A percentile compares a stretch with the other conserved stretches of the same genome.
These are phyloP conservation scores for Brettanomyces anomalus DNA, from an alignment of 805 yeast genomes.

Conservation along the genomic window DNA sequence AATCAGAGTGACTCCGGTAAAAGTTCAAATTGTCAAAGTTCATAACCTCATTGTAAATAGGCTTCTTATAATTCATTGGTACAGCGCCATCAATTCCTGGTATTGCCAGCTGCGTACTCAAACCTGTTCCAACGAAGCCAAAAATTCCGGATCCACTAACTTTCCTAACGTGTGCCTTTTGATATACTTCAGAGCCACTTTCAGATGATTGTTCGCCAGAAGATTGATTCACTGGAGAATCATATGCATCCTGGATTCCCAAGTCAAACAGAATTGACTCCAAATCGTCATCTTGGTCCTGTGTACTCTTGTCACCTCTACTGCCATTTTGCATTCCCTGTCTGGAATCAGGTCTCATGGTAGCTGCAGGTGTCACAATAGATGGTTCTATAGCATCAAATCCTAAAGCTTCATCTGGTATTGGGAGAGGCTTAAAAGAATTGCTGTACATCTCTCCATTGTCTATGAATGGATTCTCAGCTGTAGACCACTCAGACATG, in stretches of 20 bases:
- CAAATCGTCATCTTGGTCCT: conserved; percentile 15
- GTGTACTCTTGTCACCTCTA: background rate
- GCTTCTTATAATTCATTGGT: conserved; percentile 20
- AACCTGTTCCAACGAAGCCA: conserved; percentile 55
- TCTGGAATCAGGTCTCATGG: background rate
- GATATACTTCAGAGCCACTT: background rate
- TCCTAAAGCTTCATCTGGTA: conserved; percentile 48
- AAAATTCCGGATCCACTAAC: conserved; percentile 76
- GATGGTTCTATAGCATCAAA: conserved; percentile 17
- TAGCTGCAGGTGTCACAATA: conserved; percentile 6
- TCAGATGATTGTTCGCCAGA: background rate
- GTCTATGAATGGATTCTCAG: conserved; percentile 20
- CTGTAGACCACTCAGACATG: conserved; percentile 3
- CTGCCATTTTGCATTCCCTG: background rate
- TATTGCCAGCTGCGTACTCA: conserved; percentile 47
- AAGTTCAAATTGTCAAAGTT: conserved; percentile 24
- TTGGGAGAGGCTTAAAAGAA: conserved; percentile 30
- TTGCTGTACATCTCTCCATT: conserved; percentile 26
- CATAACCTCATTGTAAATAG: conserved; percentile 27
- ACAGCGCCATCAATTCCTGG: conserved; percentile 32
- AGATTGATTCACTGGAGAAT: conserved; percentile 1
- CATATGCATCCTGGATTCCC: conserved; percentile 26
- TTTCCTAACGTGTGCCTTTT: conserved; percentile 43
- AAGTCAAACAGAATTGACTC: conserved; percentile 23
- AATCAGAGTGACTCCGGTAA: conserved; percentile 6